Evolutionary conservation across 192 early-diverging fungal genomes (phyloP).

Genomic region (Pecoramyces ruminantium): DNA sequence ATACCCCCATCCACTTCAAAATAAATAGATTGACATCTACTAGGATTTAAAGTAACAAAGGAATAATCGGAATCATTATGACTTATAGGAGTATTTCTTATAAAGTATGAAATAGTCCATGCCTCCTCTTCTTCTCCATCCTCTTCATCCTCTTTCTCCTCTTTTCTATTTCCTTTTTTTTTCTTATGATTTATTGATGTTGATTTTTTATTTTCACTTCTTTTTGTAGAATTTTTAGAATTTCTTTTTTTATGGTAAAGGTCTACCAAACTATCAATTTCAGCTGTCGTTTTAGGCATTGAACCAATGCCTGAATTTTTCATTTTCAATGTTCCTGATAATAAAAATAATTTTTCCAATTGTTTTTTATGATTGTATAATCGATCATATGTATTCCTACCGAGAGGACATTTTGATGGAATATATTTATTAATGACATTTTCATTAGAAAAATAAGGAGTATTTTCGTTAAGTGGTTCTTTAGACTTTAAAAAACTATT

Average conservation of each 20-base stretch:
- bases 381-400: background rate
- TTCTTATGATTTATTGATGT: background rate
- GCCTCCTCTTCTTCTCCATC: background rate
- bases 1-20: background rate
- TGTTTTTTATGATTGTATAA: background rate
- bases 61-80: background rate
- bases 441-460: background rate
- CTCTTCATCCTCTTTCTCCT: too few species aligned
- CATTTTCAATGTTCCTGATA: background rate
- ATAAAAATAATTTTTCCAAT: background rate
- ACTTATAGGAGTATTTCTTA: background rate
- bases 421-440: background rate
- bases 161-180: background rate
- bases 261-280: background rate
- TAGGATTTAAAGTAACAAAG: background rate
- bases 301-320: background rate
- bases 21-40: background rate
- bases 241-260: background rate
- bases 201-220: too few species aligned
- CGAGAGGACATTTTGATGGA: background rate
- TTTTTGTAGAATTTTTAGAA: too few species aligned
- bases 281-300: background rate
- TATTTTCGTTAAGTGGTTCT: background rate
- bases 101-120: background rate
- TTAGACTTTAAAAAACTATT: background rate